These are phyloP conservation scores for Zalaria sp. DNA, from an alignment of 2,329 filamentous ascomycete genomes.

Conservation along the genomic window DNA sequence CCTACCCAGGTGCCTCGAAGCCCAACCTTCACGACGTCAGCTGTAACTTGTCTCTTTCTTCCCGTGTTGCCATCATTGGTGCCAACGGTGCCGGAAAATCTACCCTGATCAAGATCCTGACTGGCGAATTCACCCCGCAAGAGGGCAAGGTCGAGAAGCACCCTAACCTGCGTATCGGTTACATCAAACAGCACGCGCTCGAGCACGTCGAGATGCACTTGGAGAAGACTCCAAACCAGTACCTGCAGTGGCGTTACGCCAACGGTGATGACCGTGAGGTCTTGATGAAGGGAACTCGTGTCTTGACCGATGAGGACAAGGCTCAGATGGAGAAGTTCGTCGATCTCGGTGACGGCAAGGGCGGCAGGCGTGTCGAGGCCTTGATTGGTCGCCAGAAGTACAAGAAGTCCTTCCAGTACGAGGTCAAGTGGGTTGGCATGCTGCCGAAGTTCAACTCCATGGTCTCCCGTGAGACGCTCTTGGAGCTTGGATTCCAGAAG, in stretches of 20 bases:
- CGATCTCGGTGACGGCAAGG: constrained; percentile 71
- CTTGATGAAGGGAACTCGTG: constrained; percentile 90
- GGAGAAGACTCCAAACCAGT: constrained; percentile 98
- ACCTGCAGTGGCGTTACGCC: constrained; percentile 95
- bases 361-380: constrained; percentile 63
- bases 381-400: constrained; percentile 95
- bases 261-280: constrained; percentile 96
- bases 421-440: constrained; percentile 84
- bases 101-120: constrained; percentile 93
- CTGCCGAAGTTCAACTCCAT: constrained; percentile 88
- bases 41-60: constrained; percentile 78
- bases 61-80: constrained; percentile 88
- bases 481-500: constrained; percentile 79
- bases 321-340: constrained; percentile 84
- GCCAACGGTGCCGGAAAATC: constrained; percentile 97
- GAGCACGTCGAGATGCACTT: constrained; percentile 99
- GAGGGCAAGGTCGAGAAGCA: constrained; percentile 90
- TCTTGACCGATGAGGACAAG: constrained; percentile 71
- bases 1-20: constrained; percentile 82
- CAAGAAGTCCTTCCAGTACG: constrained; percentile 99
- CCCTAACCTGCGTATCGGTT: constrained; percentile 94
- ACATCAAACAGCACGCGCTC: constrained; percentile 98
- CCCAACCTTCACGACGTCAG: constrained; percentile 78
- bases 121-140: constrained; percentile 77
- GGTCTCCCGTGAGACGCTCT: constrained; percentile 82